Evolutionary conservation across 495 filamentous ascomycete species (phyloP), one percentile per base, ranked within the genome.

Genomic region (Annulohypoxylon stygium): DNA sequence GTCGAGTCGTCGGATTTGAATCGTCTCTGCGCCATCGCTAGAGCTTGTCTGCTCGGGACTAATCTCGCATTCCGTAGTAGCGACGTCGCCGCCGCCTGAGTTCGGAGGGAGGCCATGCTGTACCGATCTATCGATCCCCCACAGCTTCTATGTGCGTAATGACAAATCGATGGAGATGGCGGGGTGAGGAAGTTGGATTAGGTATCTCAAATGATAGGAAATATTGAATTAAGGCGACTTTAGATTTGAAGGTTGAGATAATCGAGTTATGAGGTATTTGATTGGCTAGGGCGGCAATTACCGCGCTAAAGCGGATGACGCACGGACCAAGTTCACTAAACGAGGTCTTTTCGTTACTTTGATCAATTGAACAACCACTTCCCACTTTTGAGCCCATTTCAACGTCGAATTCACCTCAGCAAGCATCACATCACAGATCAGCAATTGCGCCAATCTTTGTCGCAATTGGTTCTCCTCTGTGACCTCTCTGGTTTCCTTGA

Each of bases 21-120:
- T 59, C 86, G 83, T 74, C 83, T 83, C 75, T 84, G 76, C 36
- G 78, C 77, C 67, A 80, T 77, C 67, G 79, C 69, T 45, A 86
- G 65, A 59, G 80, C 61, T 26, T 78, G 61, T 69, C 80, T 76
- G 67, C 74, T 79, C 25, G 70, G 60, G 11, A 76, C 61, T 65
- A 81, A 71, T n/a, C 70, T 75, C 51, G 81, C 78, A 41, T 78
- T 80, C 65, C 87, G 81, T 59, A 90, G 72, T 60, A 85, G 74
- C 14, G 81, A 81, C 8, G 83, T 80, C n/a, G 82, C 82, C 7
- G 82, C 81, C 16, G 81, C 76, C 34, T 80, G 73, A 4, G 81
- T 64, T 75, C 83, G 79, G 71, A 86, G 76, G 58, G 83, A 80
- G 41, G 83, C 78, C 84, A 85, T 84, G 5, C 25, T 58, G 66